Conservation (phyloP, 129 eudicot species). For the Escallonia rubra region DNA sequence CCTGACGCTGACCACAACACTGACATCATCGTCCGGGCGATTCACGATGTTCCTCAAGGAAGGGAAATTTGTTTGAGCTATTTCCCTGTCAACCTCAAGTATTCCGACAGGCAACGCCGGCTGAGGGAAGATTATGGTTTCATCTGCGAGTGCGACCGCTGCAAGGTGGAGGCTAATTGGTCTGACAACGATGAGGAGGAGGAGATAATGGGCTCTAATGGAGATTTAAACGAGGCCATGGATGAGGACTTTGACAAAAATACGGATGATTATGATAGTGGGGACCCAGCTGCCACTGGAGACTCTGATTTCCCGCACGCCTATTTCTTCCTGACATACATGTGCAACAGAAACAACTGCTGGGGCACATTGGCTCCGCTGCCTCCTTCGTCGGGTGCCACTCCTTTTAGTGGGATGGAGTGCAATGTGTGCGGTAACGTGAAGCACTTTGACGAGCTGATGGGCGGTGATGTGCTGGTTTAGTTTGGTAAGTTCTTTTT, state of each 20-base stretch:
- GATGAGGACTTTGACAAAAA: conserved; percentile 40
- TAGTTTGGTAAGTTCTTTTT: not conserved
- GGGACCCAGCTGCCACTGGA: conserved; percentile 19
- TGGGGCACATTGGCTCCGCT: conserved; percentile 95
- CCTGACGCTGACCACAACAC: conserved; percentile 26
- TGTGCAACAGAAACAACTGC: conserved; percentile 77
- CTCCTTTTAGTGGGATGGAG: conserved; percentile 43
- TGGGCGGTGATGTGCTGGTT: conserved; percentile 5
- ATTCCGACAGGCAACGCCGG: conserved; percentile 61
- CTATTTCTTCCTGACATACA: conserved; percentile 74
- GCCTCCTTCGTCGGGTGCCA: conserved; percentile 36
- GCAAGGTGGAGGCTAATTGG: conserved; percentile 86
- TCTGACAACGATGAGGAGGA: conserved; percentile 62
- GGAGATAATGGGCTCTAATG: conserved; percentile 26
- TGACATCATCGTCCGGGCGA: conserved; percentile 63
- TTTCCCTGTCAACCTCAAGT: conserved; percentile 78
- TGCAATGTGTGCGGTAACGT: conserved; percentile 78
- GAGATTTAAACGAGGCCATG: conserved; percentile 22
- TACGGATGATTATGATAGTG: conserved; percentile 27
- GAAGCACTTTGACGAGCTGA: conserved; percentile 38
- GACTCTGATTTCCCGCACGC: conserved; percentile 78
- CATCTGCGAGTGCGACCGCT: conserved; percentile 77
- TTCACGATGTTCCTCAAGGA: conserved; percentile 72
- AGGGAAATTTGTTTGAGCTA: conserved; percentile 87
- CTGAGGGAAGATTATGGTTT: conserved; percentile 85